These are phyloP conservation scores for Nemania abortiva DNA, from an alignment of 2,329 filamentous ascomycete species.

Conservation along the genomic window DNA sequence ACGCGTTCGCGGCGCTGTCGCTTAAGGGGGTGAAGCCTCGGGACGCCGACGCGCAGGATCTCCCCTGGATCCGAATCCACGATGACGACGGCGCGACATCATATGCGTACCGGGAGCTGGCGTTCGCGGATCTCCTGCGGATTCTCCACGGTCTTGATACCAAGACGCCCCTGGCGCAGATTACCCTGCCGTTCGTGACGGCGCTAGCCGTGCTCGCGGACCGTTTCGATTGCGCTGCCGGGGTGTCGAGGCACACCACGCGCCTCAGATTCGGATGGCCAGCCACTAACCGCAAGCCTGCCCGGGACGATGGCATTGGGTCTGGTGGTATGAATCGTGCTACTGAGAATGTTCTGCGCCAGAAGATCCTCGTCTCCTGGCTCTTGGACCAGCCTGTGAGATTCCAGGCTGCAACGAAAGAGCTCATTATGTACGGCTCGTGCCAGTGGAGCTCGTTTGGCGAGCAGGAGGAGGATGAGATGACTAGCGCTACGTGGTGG, in stretches of 20 bases:
- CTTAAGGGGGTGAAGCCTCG: slow-evolving; percentile 60
- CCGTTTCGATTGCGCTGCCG: slow-evolving; percentile 74
- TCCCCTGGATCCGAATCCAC: slow-evolving; percentile 74
- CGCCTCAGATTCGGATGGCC: slow-evolving; percentile 68
- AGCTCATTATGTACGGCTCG: slow-evolving; percentile 75
- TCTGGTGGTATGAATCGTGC: slow-evolving; percentile 54
- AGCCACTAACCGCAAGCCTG: slow-evolving; percentile 56
- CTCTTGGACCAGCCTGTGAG: slow-evolving; percentile 72
- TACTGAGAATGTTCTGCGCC: slow-evolving; percentile 74
- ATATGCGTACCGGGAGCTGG: slow-evolving; percentile 67
- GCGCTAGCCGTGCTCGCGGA: slow-evolving; percentile 79
- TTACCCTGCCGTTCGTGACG: slow-evolving; percentile 71
- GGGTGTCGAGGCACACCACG: slow-evolving; percentile 65
- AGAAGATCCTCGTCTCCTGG: slow-evolving; percentile 76
- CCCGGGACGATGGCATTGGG: slow-evolving; percentile 54
- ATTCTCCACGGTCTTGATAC: slow-evolving; percentile 71
- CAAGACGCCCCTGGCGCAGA: slow-evolving; percentile 50
- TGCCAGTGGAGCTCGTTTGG: slow-evolving; percentile 64
- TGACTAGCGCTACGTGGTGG: slow-evolving; percentile 71
- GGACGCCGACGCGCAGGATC: slow-evolving; percentile 61
- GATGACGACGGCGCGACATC: slow-evolving; percentile 78
- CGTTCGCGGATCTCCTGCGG: slow-evolving; percentile 75
- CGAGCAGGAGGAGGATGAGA: slow-evolving; percentile 47
- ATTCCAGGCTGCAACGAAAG: slow-evolving; percentile 71
- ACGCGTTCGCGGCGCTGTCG: slow-evolving; percentile 63